Base-by-base conservation (phyloP, 2,329 filamentous ascomycete genomes). In the Rhynchosporium agropyri region DNA sequence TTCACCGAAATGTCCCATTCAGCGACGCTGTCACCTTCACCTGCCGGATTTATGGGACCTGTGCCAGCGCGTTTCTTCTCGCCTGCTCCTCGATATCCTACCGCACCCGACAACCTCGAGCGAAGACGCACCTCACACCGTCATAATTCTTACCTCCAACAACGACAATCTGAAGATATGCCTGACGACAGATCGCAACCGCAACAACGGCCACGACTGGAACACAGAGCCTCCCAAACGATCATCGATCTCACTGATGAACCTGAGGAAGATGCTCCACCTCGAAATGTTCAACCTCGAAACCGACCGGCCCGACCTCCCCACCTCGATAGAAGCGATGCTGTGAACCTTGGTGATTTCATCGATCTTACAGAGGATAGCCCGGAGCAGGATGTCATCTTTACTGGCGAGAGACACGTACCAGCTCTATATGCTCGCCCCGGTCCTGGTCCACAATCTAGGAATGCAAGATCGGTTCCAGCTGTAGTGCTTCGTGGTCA, bases 311-410 rank as follows among this genome's bases (percentile, higher is more conserved):
- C 65, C 26, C 63, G 68, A 58, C 71, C 69, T 45, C 69, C 71
- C 57, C 69, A 68, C 31, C 64, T 74, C 29, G 70, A 65, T n/a
- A 67, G 72, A 63, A 73, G 68, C 58, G 70, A 73, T 66, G 65
- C 66, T 28, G 42, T 65, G 20, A 63, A 59, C 7, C 29, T 72
- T 10, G 65, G 58, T n/a, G 65, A 70, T 20, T 73, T 84, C 33
- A 84, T 85, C 59, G 83, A 85, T 68, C 77, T 85, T 9, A 85
- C 83, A 2, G 74, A 74, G 31, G 81, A 84, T 63, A 77, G 76
- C 6, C 74, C 75, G 10, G 76, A 77, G 13, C 58, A 67, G 29
- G 74, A 76, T 4, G 58, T 74, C 42, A 72, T 76, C 1, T 67
- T 77, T 6, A 70, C 70, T 69, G 56, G 65, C 68, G 59, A 50